Base-by-base conservation (phyloP, 352 stramenopile species). In the Stramenopiles sp. region DNA sequence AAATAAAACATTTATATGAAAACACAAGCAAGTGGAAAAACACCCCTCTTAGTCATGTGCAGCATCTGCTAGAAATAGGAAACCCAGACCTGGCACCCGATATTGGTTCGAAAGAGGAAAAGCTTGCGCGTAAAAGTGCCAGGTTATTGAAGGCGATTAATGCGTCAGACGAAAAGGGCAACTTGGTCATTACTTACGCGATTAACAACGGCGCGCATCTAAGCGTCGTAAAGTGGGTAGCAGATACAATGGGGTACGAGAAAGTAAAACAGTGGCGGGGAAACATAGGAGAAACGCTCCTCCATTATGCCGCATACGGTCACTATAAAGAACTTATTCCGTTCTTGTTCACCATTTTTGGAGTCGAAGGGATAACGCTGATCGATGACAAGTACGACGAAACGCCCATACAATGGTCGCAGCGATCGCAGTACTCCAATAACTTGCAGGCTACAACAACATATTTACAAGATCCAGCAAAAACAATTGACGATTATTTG, bases 401-500 rank as follows among this genome's bases (percentile, higher is more conserved):
- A 6, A 71, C 53, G 33, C 53, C 53, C 33, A 2, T 71, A 2
- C 53, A 71, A 71, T 71, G 53, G 53, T 31, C 53, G 35, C 31
- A 71, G 6, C 33, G 12, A 71, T 4, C 4, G 35, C 2, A 71
- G 12, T 35, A 71, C 12, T n/a, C n/a, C n/a, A n/a, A 6, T 6
- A 71, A 33, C 2, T 6, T 71, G 53, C 53, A n/a, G n/a, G n/a
- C n/a, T n/a, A n/a, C n/a, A n/a, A 6, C 35, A 6, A 2, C 6
- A 6, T 71, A 6, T 71, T 71, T 71, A 71, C 4, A 2, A 71
- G 53, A 71, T 71, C 2, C 1, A 35, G 4, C 2, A 6, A 71
- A 71, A 6, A 71, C 53, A 6, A 71, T 71, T 71, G 53, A 71
- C 4, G 53, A 71, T n/a, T n/a, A n/a, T n/a, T 35, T 71, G 33